A percentile compares a stretch with the other conserved stretches of the same genome.
Conservation (phyloP, 768 basidiomycete species). For the Grammothele lineata region DNA sequence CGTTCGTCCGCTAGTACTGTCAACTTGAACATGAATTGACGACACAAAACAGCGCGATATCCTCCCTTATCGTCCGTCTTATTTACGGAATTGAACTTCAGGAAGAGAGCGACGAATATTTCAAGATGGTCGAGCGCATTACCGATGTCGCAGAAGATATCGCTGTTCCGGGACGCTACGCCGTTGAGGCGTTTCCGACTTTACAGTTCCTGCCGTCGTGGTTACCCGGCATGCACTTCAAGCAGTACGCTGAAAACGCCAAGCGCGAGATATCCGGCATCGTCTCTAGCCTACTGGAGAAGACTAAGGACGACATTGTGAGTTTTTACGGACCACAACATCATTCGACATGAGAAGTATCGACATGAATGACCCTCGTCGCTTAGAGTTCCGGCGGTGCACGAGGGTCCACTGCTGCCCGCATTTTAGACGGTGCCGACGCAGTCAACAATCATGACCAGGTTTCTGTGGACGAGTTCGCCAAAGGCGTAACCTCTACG, state of each 20-base stretch:
- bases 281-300: background rate
- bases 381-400: too few species aligned
- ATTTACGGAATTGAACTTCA: conserved; percentile 26
- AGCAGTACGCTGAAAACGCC: conserved; percentile 1
- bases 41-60: conserved; percentile 4
- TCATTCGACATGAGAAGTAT: background rate
- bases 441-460: too few species aligned
- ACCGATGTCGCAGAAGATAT: conserved; percentile 24
- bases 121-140: conserved; percentile 21
- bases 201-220: conserved; percentile 14
- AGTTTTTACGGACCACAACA: too few species aligned
- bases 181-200: conserved; percentile 28
- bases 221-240: conserved; percentile 16
- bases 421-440: too few species aligned
- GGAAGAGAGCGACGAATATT: conserved; percentile 21
- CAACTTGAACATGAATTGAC: too few species aligned
- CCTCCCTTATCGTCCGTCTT: conserved; percentile 19
- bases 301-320: background rate
- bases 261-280: background rate
- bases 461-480: too few species aligned
- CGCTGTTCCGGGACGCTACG: conserved; percentile 20
- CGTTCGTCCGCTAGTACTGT: too few species aligned
- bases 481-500: too few species aligned
- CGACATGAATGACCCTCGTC: too few species aligned
- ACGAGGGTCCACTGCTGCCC: background rate